Evolutionary conservation across 345 rosid species (phyloP).

Genomic region (Schrenkiella parvula): DNA sequence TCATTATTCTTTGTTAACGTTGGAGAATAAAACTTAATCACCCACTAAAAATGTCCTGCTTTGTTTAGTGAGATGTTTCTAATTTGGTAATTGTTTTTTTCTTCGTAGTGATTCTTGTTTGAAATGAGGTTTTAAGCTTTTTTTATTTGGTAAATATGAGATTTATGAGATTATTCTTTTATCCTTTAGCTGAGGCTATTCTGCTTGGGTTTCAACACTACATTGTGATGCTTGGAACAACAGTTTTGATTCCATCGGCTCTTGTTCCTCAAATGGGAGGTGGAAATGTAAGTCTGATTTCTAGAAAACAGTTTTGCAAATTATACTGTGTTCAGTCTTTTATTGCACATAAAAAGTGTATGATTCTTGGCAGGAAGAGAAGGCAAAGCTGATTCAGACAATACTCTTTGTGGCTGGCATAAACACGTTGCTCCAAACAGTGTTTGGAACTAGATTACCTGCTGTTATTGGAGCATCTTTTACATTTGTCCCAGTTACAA

Average conservation of each 20-base stretch:
- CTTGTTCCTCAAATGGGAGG: conserved; percentile 99
- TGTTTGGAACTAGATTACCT: conserved; percentile 88
- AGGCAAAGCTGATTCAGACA: conserved; percentile 91
- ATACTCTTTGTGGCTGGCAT: conserved; percentile 93
- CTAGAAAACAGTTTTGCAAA: neutral
- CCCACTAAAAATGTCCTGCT: conserved; percentile 12
- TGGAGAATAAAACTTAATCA: conserved; percentile 3
- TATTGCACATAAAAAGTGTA: neutral
- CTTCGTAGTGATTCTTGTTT: neutral
- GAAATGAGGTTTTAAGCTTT: neutral
- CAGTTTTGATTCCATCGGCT: conserved; percentile 87
- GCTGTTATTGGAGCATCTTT: conserved; percentile 91
- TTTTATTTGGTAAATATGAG: neutral
- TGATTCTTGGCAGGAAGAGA: conserved; percentile 65
- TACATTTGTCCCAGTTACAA: conserved; percentile 87
- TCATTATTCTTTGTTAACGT: conserved; percentile 24
- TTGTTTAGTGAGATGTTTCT: neutral
- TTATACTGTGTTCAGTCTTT: neutral
- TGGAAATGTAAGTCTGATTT: conserved; percentile 67
- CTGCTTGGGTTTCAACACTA: conserved; percentile 97
- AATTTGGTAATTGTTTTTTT: neutral
- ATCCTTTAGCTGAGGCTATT: conserved; percentile 75
- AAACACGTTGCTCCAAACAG: conserved; percentile 79
- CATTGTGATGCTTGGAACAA: conserved; percentile 92
- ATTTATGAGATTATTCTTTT: conserved; percentile 8